Base-by-base conservation (phyloP, 164 flowering plant species). In the Malania oleifera region DNA sequence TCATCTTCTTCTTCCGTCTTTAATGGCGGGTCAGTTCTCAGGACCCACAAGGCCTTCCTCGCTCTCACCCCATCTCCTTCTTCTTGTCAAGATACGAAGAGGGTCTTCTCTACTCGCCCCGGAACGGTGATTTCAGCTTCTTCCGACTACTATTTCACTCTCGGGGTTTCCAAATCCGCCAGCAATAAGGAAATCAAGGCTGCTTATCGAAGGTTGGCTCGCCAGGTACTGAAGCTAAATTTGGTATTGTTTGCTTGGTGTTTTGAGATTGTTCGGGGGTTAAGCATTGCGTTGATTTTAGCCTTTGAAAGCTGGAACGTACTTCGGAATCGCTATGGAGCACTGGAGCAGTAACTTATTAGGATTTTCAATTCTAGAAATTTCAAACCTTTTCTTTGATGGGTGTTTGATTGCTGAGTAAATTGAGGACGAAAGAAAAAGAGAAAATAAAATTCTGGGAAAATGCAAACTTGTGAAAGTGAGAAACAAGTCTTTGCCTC, bases 101-200 rank as follows among this genome's bases (percentile, higher is more conserved):
- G 61, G 46, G 51, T 22, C 25, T 44, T 34, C 23, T 47, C 56
- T 0, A 54, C 54, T 37, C 70, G 82, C 35, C 66, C 62, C 8
- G 48, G 74, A 22, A 57, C 57, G 13, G 65, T 66, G 45, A 60
- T 77, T 29, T 50, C 58, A n/a, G 91, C 89, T 43, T 75, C 90
- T 25, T 82, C 87, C 0, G 99, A 93, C 57, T 90, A 90, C 69
- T 93, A 93, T 56, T 68, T 95, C 4, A 90, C 95, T 60, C 92
- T 93, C 17, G 97, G 96, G 0, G 84, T 90, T 22, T 63, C 91
- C 34, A 87, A 82, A 67, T 84, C 96, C 6, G 99, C 99, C 4
- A 75, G 29, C 43, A 46, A 46, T 56, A 88, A 88, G 71, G 99
- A 90, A 38, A 93, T 93, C 48, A 93, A 93, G 64, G 83, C 96